These are phyloP conservation scores for Metschnikowia aberdeeniae DNA, from an alignment of 805 yeast genomes.

Conservation along the genomic window DNA sequence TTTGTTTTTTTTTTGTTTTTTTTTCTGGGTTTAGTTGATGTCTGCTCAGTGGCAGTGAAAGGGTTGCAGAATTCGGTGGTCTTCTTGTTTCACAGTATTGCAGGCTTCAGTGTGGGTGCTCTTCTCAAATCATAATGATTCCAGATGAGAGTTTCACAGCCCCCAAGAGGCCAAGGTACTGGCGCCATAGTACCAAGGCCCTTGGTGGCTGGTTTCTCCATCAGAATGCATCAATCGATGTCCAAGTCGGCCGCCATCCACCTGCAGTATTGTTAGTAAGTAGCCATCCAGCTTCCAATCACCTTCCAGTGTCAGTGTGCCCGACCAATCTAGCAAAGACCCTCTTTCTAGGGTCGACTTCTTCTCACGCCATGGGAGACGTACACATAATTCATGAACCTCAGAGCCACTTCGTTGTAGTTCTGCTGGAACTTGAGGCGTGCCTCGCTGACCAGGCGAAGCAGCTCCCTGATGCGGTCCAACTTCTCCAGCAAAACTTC, in stretches of 20 bases:
- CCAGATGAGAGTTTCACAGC: not conserved
- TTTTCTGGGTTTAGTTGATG: not conserved
- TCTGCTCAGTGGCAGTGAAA: too few species aligned
- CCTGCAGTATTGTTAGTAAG: too few species aligned
- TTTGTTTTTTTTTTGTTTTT: not conserved
- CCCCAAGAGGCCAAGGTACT: slow-evolving; percentile 1
- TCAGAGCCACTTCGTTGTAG: not conserved
- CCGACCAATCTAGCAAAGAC: too few species aligned
- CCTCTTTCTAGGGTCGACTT: too few species aligned
- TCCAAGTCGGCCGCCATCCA: too few species aligned
- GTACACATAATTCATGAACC: not conserved
- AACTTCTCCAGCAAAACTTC: not conserved
- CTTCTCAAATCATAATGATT: not conserved
- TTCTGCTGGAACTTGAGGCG: not conserved
- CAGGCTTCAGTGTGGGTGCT: not conserved
- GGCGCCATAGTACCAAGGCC: not conserved
- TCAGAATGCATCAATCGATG: too few species aligned
- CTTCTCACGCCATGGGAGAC: not conserved
- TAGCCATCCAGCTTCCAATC: too few species aligned
- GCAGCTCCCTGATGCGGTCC: not conserved
- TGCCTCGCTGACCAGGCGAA: not conserved
- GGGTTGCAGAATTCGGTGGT: too few species aligned
- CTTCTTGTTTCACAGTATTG: too few species aligned
- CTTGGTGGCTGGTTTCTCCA: too few species aligned
- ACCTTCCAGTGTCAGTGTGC: too few species aligned